These are phyloP conservation scores for Metarhizium guizhouense DNA, from an alignment of 2,329 filamentous ascomycete species.

Conservation along the genomic window DNA sequence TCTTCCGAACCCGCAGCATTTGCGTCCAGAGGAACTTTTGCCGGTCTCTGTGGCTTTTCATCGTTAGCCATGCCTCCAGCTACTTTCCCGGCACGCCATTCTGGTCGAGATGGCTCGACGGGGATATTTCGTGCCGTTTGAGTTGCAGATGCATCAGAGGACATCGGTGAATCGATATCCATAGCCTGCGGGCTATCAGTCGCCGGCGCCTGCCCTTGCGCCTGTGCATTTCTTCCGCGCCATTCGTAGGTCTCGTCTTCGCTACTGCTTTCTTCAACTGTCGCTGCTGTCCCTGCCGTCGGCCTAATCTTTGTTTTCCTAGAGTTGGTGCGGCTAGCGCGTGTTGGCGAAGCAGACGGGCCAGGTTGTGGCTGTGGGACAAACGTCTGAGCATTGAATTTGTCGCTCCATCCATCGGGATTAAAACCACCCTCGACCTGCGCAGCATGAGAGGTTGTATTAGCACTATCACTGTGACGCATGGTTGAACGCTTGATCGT, in stretches of 20 bases:
- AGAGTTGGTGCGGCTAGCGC: slow-evolving; percentile 34
- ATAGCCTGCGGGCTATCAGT: slow-evolving; percentile 49
- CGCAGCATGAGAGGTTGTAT: slow-evolving; percentile 12
- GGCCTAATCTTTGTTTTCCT: slow-evolving; percentile 53
- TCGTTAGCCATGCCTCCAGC: slow-evolving; percentile 15
- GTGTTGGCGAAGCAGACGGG: slow-evolving; percentile 34
- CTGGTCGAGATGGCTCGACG: slow-evolving; percentile 49
- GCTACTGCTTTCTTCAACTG: slow-evolving; percentile 39
- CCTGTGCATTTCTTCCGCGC: slow-evolving; percentile 24
- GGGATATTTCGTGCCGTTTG: slow-evolving; percentile 40
- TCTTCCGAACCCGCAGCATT: slow-evolving; percentile 44
- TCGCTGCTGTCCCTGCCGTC: slow-evolving; percentile 34
- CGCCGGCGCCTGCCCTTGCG: slow-evolving; percentile 12
- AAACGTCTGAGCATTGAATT: slow-evolving; percentile 47
- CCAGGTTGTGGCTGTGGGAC: slow-evolving; percentile 32
- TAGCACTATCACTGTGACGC: slow-evolving; percentile 12
- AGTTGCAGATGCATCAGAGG: slow-evolving; percentile 12
- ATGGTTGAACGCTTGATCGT: slow-evolving; percentile 21
- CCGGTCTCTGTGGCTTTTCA: slow-evolving; percentile 9
- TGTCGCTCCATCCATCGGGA: slow-evolving; percentile 42
- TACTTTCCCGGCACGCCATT: slow-evolving; percentile 47
- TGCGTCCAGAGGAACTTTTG: slow-evolving; percentile 16
- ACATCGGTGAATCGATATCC: slow-evolving; percentile 52
- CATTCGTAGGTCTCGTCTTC: slow-evolving; percentile 30
- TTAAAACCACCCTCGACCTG: slow-evolving; percentile 32